Base-by-base conservation (phyloP, 176 grass and related monocot genomes). In the Phoenix dactylifera region DNA sequence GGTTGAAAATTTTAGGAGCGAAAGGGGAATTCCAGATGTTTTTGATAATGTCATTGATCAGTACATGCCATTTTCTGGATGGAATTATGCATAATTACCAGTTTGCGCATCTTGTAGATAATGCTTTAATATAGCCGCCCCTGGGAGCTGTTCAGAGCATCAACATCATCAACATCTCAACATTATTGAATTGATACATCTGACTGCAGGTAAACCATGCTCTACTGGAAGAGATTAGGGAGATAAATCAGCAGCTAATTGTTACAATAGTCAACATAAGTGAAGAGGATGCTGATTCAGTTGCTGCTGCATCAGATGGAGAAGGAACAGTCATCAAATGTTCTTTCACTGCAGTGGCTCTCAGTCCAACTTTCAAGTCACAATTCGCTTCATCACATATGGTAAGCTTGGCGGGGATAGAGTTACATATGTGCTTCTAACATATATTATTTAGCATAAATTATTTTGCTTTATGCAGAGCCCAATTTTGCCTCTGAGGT, bases 261-360 rank as follows among this genome's bases (percentile, higher is more conserved):
- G 84, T 81, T 60, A 98, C 93, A 58, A 87, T 87, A 59, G 75
- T 98, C 20, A 76, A 75, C 59, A 59, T 92, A 57, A 91, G 69
- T 2, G 81, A 98, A 73, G 78, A 88, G 22, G 84, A 85, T 63
- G 62, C 61, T 0, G 81, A 88, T 58, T 88, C 79, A 58, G 82
- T 57, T n/a, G 64, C 79, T 58, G 55, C 75, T 75, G 69, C 81
- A 60, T 83, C 77, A 74, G 78, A 85, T 63, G 78, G 84, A 26
- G 80, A 88, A 79, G 84, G 89, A 49, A 94, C 77, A 25, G 81
- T 98, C 48, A 86, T 98, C 29, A 98, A 85, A 77, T 98, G 93
- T 80, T 84, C 76, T 48, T 98, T 80, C 75, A 89, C 75, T 63
- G 81, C 87, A 68, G 82, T 92, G 32, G 81, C 87, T 44, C 80